Base-by-base conservation (phyloP, 1,284 basidiomycete species). In the Sporisorium scitamineum region DNA sequence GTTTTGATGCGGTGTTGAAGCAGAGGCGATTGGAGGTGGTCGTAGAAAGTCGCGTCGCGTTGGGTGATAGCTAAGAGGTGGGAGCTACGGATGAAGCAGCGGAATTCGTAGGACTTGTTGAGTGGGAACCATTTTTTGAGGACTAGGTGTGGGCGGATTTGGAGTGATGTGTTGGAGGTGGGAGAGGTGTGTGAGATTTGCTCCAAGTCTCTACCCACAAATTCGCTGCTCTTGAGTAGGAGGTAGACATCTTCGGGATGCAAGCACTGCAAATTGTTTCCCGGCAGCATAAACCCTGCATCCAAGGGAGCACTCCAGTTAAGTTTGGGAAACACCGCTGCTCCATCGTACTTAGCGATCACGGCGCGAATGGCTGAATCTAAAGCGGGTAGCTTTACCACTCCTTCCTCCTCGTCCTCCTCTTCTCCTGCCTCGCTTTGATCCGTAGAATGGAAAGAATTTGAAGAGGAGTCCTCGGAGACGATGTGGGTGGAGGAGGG, bases 201-300 rank as follows among this genome's bases (percentile, higher is more conserved):
- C 71, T 89, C 89, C 5, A 96, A 85, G 83, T 95, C 95, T 76
- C 96, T 93, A 8, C 90, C 89, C 50, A 94, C 88, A 78, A 97
- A 97, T 84, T 97, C 94, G 52, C 93, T 94, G 2, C 93, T 93
- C 86, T 99, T 99, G 74, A 99, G 89, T 0, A 97, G 87, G 50
- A 97, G 88, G 85, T 97, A 98, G 27, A 98, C 91, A 78, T 99
- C 96, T 5, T 92, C 90, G 0, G 95, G 94, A 1, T 90, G 90
- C 8, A 90, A 91, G 85, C 95, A 97, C 86, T 92, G 92, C 42
- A 98, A 87, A 0, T 93, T 94, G 6, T 92, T 91, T n/a, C 92
- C 89, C 2, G 94, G 92, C 1, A 97, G 88, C 70, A 99, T 91
- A 93, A 95, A 98, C 2, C 92, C 90, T 14, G 95, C 94, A 82